These are phyloP conservation scores for Pleurostoma richardsiae DNA, from an alignment of 2,329 filamentous ascomycete genomes.

Conservation along the genomic window DNA sequence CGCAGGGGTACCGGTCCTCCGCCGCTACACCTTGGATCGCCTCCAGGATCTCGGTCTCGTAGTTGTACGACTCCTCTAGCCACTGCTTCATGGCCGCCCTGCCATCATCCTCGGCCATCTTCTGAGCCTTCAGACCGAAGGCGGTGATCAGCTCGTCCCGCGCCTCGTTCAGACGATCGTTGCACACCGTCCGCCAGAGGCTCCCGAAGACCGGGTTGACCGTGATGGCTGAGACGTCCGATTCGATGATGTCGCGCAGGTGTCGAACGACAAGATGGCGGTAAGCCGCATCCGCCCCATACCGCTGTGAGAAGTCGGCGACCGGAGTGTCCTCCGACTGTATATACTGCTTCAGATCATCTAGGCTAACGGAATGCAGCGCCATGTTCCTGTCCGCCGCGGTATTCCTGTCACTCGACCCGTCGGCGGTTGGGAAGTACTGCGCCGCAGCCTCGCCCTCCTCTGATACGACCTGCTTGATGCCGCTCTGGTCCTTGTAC, in stretches of 20 bases:
- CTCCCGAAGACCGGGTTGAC: slow-evolving; percentile 45
- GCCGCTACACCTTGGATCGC: slow-evolving; percentile 29
- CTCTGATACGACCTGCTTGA: too few species aligned
- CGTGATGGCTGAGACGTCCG: slow-evolving; percentile 36
- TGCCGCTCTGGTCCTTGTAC: too few species aligned
- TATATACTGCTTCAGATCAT: too few species aligned
- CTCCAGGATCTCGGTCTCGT: slow-evolving; percentile 33
- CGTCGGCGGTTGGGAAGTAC: too few species aligned
- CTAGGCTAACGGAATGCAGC: too few species aligned
- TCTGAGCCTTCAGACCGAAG: slow-evolving; percentile 34
- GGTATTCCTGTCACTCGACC: too few species aligned
- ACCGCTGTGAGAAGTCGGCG: too few species aligned
- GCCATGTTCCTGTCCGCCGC: too few species aligned
- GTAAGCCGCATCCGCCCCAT: too few species aligned
- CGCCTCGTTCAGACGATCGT: slow-evolving; percentile 32
- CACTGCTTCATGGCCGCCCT: slow-evolving; percentile 36
- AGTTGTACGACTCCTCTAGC: slow-evolving; percentile 47
- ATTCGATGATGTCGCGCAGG: slow-evolving; percentile 20
- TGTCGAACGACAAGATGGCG: too few species aligned
- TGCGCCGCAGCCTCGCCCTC: too few species aligned
- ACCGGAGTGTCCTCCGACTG: too few species aligned
- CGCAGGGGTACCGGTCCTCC: slow-evolving; percentile 36
- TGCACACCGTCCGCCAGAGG: slow-evolving; percentile 44
- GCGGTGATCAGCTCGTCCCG: slow-evolving; percentile 34
- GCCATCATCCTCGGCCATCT: slow-evolving; percentile 21